Evolutionary conservation across 805 yeast genomes (phyloP), one percentile per base, ranked within the genome.

Genomic region (Wickerhamomyces bovis): DNA sequence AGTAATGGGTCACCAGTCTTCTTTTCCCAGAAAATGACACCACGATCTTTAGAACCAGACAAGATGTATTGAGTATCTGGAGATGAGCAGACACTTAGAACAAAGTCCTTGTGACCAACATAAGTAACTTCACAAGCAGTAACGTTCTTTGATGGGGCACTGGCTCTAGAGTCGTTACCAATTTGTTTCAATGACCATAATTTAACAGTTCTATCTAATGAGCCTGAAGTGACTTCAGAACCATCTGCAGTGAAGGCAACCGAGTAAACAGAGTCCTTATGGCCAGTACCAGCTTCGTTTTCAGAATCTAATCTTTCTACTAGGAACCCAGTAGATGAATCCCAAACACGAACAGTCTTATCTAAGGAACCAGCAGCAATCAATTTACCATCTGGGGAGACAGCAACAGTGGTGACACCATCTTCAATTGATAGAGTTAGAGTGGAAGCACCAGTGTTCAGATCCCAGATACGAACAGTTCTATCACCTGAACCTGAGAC

Each of bases 361-460:
- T 92, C 99, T 54, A 92, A 78, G 31, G 96, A 86, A 43, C 99
- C 99, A 16, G 97, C 98, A 36, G 97, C 98, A 58, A 94, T 89
- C 58, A 82, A 79, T 57, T 83, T 80, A 36, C 97, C 97, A 66
- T 92, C 95, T 43, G 97, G 97, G 9, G 96, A 87, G 38, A 92
- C 92, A 19, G 97, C 96, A 41, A 92, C 97, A 0, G 99, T 92
- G 46, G 99, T 92, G 45, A 92, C 98, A 57, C 99, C 99, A 65
- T 92, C 98, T 68, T 92, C 97, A 58, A 92, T 90, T 16, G 89
- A 80, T 54, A 92, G 74, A 41, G 96, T 89, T 61, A 89, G 75
- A 20, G 89, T 81, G 65, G 96, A 88, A 69, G 87, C 89, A 21
- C 96, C 94, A 36, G 89, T 78, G 57, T 86, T 80, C 63, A 90